Percentiles rank a stretch among this genome's conserved stretches.
These are phyloP conservation scores for Aphanomyces invadans DNA, from an alignment of 352 stramenopile genomes.

Conservation along the genomic window DNA sequence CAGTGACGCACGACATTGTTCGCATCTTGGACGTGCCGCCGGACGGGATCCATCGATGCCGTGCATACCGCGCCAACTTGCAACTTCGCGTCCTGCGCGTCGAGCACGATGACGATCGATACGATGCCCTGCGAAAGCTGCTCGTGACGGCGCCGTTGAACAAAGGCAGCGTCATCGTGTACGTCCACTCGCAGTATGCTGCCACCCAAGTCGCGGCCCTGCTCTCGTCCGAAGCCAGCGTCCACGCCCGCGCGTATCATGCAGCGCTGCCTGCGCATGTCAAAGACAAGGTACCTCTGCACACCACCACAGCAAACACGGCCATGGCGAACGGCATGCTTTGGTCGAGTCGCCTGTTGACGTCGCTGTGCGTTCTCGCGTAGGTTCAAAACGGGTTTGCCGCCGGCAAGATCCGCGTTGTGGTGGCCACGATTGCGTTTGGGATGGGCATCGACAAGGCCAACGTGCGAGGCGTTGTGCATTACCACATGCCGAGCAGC, in stretches of 20 bases:
- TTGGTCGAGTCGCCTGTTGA: too few relatives aligned
- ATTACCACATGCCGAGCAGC: slow-evolving; percentile 94
- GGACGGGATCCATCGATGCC: slow-evolving; percentile 22
- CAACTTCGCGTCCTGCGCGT: not conserved
- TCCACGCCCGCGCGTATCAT: slow-evolving; percentile 85
- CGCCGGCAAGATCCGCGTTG: slow-evolving; percentile 75
- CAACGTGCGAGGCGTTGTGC: slow-evolving; percentile 96
- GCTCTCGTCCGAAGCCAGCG: slow-evolving; percentile 28
- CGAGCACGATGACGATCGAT: not conserved
- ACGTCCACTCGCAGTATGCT: slow-evolving; percentile 75
- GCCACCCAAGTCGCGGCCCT: slow-evolving; percentile 58
- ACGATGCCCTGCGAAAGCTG: not conserved
- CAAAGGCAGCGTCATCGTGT: slow-evolving; percentile 62
- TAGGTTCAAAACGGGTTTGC: slow-evolving; percentile 69
- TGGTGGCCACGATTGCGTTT: slow-evolving; percentile 97
- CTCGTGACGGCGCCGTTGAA: not conserved
- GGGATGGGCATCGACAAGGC: slow-evolving; percentile 98
- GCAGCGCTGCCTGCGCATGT: slow-evolving; percentile 82
- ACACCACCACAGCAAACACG: not conserved
- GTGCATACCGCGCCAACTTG: not conserved
- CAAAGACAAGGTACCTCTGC: slow-evolving; percentile 54
- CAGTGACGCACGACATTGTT: slow-evolving; percentile 64
- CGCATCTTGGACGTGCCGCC: slow-evolving; percentile 32
- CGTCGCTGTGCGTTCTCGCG: too few relatives aligned
- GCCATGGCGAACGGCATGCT: too few relatives aligned